These are phyloP conservation scores for Blastocystis sp. DNA, from an alignment of 352 stramenopile species.

Conservation along the genomic window DNA sequence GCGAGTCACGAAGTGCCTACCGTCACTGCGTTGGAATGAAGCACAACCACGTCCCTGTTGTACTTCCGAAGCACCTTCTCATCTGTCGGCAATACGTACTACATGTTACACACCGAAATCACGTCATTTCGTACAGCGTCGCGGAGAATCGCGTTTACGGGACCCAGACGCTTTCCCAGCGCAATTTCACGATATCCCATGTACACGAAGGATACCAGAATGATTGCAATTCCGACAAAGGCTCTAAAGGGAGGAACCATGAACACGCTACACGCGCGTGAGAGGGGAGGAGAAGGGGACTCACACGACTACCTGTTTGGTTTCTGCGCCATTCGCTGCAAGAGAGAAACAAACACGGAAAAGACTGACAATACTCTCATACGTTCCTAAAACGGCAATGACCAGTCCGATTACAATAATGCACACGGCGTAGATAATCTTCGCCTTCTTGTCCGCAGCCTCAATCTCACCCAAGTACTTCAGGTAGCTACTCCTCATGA, in stretches of 20 bases:
- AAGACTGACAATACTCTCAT: slow-evolving; percentile 63
- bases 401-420: slow-evolving; percentile 42
- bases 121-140: slow-evolving; percentile 17
- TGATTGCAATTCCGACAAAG: background rate
- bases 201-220: slow-evolving; percentile 4
- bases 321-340: background rate
- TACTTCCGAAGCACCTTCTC: background rate
- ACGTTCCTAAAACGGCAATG: slow-evolving; percentile 56
- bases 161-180: slow-evolving; percentile 12
- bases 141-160: slow-evolving; percentile 39
- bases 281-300: background rate
- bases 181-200: slow-evolving; percentile 18
- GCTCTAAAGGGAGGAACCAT: background rate
- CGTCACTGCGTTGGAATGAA: slow-evolving; percentile 1
- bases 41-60: slow-evolving; percentile 49
- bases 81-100: slow-evolving; percentile 64
- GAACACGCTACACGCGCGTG: background rate
- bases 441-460: background rate
- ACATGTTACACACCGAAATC: background rate
- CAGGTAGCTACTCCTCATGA: background rate
- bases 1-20: background rate
- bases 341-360: background rate
- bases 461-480: slow-evolving; percentile 45
- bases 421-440: background rate
- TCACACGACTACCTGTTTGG: background rate